These are phyloP conservation scores for Coemansia sp. DNA, from an alignment of 192 early-diverging fungal genomes.

Conservation along the genomic window DNA sequence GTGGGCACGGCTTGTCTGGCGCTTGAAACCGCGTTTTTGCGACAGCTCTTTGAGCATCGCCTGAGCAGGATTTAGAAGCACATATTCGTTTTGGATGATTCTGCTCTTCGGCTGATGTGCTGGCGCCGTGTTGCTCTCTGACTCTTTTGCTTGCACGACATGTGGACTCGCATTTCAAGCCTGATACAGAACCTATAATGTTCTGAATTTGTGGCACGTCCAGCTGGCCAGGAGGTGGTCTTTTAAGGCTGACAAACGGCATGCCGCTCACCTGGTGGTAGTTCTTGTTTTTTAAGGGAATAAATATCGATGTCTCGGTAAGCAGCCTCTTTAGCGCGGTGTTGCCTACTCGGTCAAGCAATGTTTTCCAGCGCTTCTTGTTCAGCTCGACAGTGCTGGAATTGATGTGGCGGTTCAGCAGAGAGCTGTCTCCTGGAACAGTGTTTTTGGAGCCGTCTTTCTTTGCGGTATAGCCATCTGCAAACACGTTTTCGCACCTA, in stretches of 20 bases:
- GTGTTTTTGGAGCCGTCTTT: conserved; percentile 29
- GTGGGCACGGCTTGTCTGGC: too few species aligned
- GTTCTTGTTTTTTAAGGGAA: conserved; percentile 29
- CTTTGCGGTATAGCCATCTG: conserved; percentile 29
- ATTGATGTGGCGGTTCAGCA: conserved; percentile 34
- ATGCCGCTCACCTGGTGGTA: conserved; percentile 41
- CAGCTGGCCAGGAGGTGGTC: conserved; percentile 6
- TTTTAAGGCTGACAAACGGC: conserved; percentile 15
- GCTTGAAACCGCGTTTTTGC: too few species aligned
- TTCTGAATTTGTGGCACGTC: too few species aligned
- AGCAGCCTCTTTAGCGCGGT: conserved; percentile 36
- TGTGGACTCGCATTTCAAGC: too few species aligned
- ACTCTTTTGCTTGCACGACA: too few species aligned
- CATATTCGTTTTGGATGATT: too few species aligned
- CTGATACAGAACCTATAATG: too few species aligned
- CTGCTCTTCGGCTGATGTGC: too few species aligned
- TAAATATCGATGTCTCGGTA: conserved; percentile 30
- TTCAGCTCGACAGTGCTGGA: conserved; percentile 42
- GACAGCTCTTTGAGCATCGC: too few species aligned
- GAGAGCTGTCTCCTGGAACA: conserved; percentile 19
- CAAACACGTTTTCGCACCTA: conserved; percentile 27
- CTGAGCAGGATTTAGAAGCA: too few species aligned
- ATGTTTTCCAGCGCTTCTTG: conserved; percentile 22
- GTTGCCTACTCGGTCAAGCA: conserved; percentile 33
- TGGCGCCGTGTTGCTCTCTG: too few species aligned